Evolutionary conservation across 306 rosid genomes (phyloP).

Genomic region (Bauhinia variegata): DNA sequence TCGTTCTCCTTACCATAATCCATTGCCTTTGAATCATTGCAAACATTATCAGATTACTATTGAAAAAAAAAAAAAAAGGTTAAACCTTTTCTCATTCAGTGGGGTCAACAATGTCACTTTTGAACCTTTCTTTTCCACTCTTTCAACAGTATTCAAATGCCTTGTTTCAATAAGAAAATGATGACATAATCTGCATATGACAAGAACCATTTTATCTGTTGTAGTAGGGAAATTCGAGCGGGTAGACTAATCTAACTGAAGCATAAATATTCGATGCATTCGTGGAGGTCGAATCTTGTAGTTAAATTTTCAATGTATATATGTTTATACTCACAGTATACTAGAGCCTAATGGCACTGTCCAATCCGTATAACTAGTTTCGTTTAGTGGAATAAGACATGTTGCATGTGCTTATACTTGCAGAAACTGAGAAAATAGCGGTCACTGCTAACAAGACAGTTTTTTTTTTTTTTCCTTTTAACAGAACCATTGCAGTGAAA

Average conservation of each 20-base stretch:
- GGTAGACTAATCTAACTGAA: neutral
- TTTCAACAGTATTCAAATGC: neutral
- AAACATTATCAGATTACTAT: constrained; percentile 15
- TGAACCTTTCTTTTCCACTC: neutral
- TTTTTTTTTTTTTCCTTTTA: too few relatives aligned
- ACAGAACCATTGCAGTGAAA: neutral
- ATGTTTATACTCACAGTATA: neutral
- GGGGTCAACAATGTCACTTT: neutral
- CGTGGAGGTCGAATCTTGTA: neutral
- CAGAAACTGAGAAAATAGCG: neutral
- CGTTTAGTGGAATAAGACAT: too few relatives aligned
- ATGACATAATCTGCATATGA: neutral
- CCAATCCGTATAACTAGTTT: too few relatives aligned
- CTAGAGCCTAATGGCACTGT: too few relatives aligned
- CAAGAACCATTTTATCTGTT: neutral
- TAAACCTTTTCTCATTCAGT: neutral
- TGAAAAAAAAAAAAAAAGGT: neutral
- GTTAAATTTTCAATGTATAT: neutral
- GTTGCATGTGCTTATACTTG: too few relatives aligned
- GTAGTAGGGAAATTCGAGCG: neutral
- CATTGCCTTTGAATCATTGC: neutral
- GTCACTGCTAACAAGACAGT: neutral
- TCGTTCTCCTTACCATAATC: constrained; percentile 17
- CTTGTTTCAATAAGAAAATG: neutral
- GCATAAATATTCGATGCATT: too few relatives aligned